Conservation (phyloP, 2,329 filamentous ascomycete species). For the Exophiala viscosa region DNA sequence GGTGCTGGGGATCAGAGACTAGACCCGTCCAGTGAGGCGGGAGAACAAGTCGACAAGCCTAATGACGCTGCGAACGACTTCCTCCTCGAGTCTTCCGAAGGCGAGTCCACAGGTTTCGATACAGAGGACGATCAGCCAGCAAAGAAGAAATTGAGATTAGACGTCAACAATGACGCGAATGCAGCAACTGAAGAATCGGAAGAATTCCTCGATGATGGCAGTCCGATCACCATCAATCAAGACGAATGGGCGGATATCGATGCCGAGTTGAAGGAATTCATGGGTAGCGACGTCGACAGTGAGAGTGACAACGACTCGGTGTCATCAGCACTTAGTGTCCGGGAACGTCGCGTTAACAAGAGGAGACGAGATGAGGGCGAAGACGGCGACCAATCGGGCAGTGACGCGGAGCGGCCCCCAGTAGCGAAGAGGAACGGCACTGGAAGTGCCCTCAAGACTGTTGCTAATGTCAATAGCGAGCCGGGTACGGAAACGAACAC, state of each 20-base stretch:
- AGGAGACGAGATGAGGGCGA: conserved; percentile 57
- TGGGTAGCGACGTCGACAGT: conserved; percentile 50
- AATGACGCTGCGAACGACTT: conserved; percentile 33
- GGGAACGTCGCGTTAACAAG: conserved; percentile 17
- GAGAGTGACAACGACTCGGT: conserved; percentile 47
- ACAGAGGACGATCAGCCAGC: conserved; percentile 23
- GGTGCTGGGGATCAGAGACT: conserved; percentile 51
- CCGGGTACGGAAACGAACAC: conserved; percentile 14
- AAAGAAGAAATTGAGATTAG: conserved; percentile 31
- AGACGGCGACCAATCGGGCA: conserved; percentile 45
- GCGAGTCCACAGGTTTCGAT: conserved; percentile 29
- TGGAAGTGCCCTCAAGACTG: conserved; percentile 22
- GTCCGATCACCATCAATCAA: conserved; percentile 53
- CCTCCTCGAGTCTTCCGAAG: conserved; percentile 37
- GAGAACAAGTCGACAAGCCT: conserved; percentile 40
- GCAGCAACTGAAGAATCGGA: conserved; percentile 47
- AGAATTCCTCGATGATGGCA: conserved; percentile 23
- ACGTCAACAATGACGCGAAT: conserved; percentile 37
- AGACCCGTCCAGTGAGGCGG: conserved; percentile 30
- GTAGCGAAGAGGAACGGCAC: conserved; percentile 30
- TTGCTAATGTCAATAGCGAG: conserved; percentile 17
- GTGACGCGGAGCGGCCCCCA: conserved; percentile 25
- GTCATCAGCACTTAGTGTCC: conserved; percentile 28
- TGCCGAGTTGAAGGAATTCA: conserved; percentile 72
- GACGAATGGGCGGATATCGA: conserved; percentile 64